Percentiles rank a stretch among this genome's conserved stretches.
Conservation (phyloP, 768 basidiomycete species). For the Trametes cingulata region DNA sequence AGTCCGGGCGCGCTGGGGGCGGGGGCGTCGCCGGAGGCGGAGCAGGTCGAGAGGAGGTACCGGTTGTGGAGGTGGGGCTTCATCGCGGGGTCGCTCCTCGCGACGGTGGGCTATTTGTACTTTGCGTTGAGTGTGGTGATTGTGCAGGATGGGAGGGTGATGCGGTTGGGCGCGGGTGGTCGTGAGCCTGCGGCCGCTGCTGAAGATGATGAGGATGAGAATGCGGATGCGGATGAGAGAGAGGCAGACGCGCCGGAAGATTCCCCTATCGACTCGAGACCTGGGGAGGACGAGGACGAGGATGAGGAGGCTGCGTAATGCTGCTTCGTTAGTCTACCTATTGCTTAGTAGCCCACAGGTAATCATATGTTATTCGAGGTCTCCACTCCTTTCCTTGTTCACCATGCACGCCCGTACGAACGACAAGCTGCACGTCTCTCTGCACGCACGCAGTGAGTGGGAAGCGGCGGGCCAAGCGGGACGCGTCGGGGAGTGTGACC, state of each 20-base stretch:
- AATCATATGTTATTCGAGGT: background rate
- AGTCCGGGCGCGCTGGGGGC: constrained; percentile 32
- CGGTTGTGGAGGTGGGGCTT: constrained; percentile 56
- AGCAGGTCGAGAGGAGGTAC: constrained; percentile 44
- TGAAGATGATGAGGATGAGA: constrained; percentile 17
- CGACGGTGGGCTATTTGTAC: constrained; percentile 42
- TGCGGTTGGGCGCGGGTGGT: background rate
- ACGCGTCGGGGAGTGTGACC: constrained; percentile 1
- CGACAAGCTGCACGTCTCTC: background rate
- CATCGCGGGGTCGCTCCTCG: constrained; percentile 43
- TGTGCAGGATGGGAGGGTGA: background rate
- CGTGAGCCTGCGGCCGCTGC: background rate
- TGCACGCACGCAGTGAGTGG: background rate
- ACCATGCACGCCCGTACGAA: too few species aligned
- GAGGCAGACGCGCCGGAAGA: background rate
- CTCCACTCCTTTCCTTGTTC: too few species aligned
- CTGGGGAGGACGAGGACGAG: background rate
- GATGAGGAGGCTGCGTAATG: background rate
- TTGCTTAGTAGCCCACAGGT: too few species aligned
- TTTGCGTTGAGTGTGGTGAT: constrained; percentile 9
- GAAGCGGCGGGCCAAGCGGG: too few species aligned
- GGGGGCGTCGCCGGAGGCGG: constrained; percentile 14
- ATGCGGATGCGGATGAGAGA: background rate
- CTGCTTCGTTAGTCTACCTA: background rate
- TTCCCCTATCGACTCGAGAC: too few species aligned